Base-by-base conservation (phyloP, 2,329 filamentous ascomycete species). In the Fusarium nurragi region DNA sequence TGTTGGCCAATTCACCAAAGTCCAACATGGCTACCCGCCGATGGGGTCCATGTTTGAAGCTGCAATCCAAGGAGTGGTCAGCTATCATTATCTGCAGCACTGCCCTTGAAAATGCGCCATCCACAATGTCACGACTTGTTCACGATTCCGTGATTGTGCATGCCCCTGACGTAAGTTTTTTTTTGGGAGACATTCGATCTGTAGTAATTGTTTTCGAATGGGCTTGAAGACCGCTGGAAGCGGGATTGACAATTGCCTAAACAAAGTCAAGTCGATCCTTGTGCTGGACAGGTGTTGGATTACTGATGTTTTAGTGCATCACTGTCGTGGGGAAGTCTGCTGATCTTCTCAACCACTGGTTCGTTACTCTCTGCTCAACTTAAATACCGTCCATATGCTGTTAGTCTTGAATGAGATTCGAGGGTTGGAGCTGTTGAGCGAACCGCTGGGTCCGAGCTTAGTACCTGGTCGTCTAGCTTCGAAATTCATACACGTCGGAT, bases 371-470 rank as follows among this genome's bases (percentile, higher is more conserved):
- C 11, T 19, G 26, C 36, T 12, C 19, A 60, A 43, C 59, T 36
- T 22, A n/a, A 38, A 48, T 50, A 34, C 28, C 44, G 49, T 64
- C 38, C 34, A 52, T 36, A 19, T 48, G 41, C 26, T 51, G 23
- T 49, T 55, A 60, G 32, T 39, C 36, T 58, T 38, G 11, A 26
- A 49, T 25, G 16, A 38, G 38, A 44, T 50, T 64, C 37, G 38
- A 54, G 22, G 36, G 41, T 46, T 48, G 23, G 53, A 64, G 59
- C 55, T 56, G 46, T 48, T 67, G 26, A 11, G 32, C 32, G 47
- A 43, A 43, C 50, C 47, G 47, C 51, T 44, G 46, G 50, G 54
- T 49, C 54, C 41, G 47, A 67, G 60, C 60, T 67, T 53, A 60
- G 64, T 65, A 41, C 47, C 39, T 43, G 40, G 30, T 43, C 38